Base-by-base conservation (phyloP, 106 monocot genomes). In the Dioscorea zingiberensis region DNA sequence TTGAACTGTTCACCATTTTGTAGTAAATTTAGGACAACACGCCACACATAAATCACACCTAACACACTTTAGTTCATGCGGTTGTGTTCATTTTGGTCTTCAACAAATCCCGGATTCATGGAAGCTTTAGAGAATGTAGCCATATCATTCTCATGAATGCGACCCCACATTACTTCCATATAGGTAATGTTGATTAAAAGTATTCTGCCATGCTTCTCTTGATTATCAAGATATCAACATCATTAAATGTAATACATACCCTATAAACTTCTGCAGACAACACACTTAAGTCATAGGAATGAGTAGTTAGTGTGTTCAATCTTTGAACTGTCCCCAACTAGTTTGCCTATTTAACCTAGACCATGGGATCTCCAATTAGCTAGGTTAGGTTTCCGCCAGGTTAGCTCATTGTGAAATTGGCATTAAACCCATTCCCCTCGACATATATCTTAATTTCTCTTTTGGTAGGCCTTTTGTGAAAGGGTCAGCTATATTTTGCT, bases 91-190 rank as follows among this genome's bases (percentile, higher is more conserved):
- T n/a, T n/a, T n/a, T n/a, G n/a, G n/a, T n/a, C n/a, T n/a, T n/a
- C n/a, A n/a, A n/a, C n/a, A n/a, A n/a, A n/a, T n/a, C n/a, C 25
- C 3, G 24, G 4, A 14, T 58, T 58, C 21, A 58, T 25, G 58
- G 25, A 25, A 7, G 24, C 58, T 58, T 25, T 58, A 58, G 58
- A 58, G 58, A 58, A 58, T 25, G 22, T 26, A 24, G 58, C 58
- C 58, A 25, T 58, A 26, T 58, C 3, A 58, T 58, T 58, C 58
- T 58, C 24, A 25, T 54, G 15, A 15, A 58, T 25, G 24, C 15
- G 58, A 25, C n/a, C 58, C 58, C 21, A n/a, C n/a, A n/a, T n/a
- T n/a, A n/a, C 58, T 58, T 58, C 58, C 58, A 58, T 26, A 58
- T 58, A 58, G 24, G 58, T 58, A 25, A 58, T 25, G 7, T 25